Conservation (phyloP, 805 yeast species). For the Candida ficus region DNA sequence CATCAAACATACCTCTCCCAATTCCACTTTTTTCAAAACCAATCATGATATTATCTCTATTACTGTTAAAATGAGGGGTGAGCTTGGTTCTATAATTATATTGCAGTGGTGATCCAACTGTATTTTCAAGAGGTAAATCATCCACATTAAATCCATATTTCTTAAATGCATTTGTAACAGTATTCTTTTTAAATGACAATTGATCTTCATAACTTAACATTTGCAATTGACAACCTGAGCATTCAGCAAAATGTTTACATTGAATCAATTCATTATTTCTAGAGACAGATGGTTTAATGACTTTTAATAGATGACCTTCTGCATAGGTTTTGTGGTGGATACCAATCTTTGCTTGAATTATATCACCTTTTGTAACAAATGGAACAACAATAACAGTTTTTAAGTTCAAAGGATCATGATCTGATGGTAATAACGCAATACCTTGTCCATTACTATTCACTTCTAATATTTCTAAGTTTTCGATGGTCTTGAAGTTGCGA, state of each 20-base stretch:
- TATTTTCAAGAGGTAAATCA: slow-evolving; percentile 49
- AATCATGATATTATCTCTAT: slow-evolving; percentile 47
- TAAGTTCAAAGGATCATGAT: slow-evolving; percentile 32
- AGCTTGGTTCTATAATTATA: slow-evolving; percentile 81
- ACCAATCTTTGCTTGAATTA: slow-evolving; percentile 60
- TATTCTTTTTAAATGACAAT: slow-evolving; percentile 59
- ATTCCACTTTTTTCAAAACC: slow-evolving; percentile 71
- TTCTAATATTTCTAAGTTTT: slow-evolving; percentile 49
- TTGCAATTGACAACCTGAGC: slow-evolving; percentile 94
- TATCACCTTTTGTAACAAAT: slow-evolving; percentile 80
- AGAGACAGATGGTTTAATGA: slow-evolving; percentile 36
- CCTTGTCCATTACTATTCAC: slow-evolving; percentile 75
- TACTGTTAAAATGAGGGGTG: slow-evolving; percentile 92
- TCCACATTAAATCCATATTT: slow-evolving; percentile 56
- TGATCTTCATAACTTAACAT: slow-evolving; percentile 68
- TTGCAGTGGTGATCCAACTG: slow-evolving; percentile 71
- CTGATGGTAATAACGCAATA: slow-evolving; percentile 59
- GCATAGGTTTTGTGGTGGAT: slow-evolving; percentile 68
- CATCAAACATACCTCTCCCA: slow-evolving; percentile 53
- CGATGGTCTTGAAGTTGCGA: slow-evolving; percentile 19
- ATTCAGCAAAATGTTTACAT: slow-evolving; percentile 72
- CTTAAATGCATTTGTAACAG: slow-evolving; percentile 74
- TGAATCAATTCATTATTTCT: slow-evolving; percentile 53
- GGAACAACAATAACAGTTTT: slow-evolving; percentile 72
- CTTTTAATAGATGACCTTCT: slow-evolving; percentile 63